Evolutionary conservation across 2,329 filamentous ascomycete species (phyloP), one percentile per base, ranked within the genome.

Genomic region (Sporothrix globosa): DNA sequence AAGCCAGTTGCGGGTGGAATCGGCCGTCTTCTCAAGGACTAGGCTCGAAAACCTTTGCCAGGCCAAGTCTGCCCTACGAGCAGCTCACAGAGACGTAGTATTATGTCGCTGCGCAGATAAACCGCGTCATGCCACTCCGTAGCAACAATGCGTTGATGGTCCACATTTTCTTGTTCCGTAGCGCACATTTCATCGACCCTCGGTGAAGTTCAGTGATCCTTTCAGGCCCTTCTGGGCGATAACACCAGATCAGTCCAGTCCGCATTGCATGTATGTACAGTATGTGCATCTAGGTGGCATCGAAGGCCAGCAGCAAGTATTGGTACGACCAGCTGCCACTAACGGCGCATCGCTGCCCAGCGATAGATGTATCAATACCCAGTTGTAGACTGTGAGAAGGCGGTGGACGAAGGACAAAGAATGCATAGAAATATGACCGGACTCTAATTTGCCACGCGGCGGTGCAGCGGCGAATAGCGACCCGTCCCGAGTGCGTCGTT

Each of bases 301-400:
- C 17, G 54, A 19, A 39, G n/a, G n/a, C n/a, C 17, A 41, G 39
- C 34, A 46, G 2, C 13, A 21, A 9, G 67, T 71, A 61, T 30
- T 34, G 19, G 58, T 60, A 19, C 46, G 41, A 21, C 34, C 63
- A 41, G 61, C 39, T 52, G 67, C 73, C 41, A 70, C 73, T 74
- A 73, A 60, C 69, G 74, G 76, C 73, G 76, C 76, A 77, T 77
- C 67, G 76, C 75, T 78, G 77, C 77, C 76, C 77, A 78, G 76
- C 72, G 61, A 72, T 71, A 71, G 56, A 74, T 73, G 73, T 73
- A 73, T 73, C 70, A 69, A 71, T 74, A 75, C 74, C 66, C 54
- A 50, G 44, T 14, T 7, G 54, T 41, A n/a, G n/a, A 2, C 5
- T n/a, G 11, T 7, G 24, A 44, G 41, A 58, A 56, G 52, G 66